Evolutionary conservation across 208 protist species (phyloP), one percentile per base, ranked within the genome.

Genomic region (Crithidia brevicula): DNA sequence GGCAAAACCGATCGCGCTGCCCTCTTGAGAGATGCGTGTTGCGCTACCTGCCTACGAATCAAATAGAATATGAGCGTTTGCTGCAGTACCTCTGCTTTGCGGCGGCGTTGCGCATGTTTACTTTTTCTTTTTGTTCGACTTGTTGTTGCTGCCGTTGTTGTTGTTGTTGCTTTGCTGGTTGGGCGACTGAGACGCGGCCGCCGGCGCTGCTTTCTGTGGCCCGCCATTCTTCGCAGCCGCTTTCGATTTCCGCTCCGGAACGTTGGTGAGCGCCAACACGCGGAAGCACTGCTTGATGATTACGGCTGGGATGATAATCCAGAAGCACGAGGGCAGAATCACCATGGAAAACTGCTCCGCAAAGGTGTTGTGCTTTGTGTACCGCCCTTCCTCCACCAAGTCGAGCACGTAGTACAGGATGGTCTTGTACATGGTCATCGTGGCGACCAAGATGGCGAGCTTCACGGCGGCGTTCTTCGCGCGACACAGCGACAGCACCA

Each of bases 381-480:
- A 92, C 46, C 75, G 77, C 45, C 80, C 77, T 16, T 65, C 78
- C 68, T 92, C 87, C 11, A 77, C 75, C 13, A 86, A 28, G 46
- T 93, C 87, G 60, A 96, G 72, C 18, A 66, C 34, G n/a, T 78
- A 80, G 69, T 93, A 96, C 22, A 93, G 56, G 15, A 93, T 49
- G 25, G 87, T 96, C 75, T 93, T 96, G 79, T 88, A 90, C 13
- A 93, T 31, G 4, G 90, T 96, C 89, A 94, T 94, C 27, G 80
- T 57, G 43, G 60, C 65, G 2, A 88, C 80, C 10, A 82, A 23
- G 10, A 91, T 52, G 2, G 73, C 73, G n/a, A 91, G 46, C 65
- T 85, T 80, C 28, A 89, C 42, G n/a, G 80, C 72, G 6, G 33
- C 7, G 54, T 59, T 51, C n/a, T 54, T 30, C 2, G 54, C 28